These are phyloP conservation scores for Aspergillus tubingensis DNA, from an alignment of 2,329 filamentous ascomycete species.

Conservation along the genomic window DNA sequence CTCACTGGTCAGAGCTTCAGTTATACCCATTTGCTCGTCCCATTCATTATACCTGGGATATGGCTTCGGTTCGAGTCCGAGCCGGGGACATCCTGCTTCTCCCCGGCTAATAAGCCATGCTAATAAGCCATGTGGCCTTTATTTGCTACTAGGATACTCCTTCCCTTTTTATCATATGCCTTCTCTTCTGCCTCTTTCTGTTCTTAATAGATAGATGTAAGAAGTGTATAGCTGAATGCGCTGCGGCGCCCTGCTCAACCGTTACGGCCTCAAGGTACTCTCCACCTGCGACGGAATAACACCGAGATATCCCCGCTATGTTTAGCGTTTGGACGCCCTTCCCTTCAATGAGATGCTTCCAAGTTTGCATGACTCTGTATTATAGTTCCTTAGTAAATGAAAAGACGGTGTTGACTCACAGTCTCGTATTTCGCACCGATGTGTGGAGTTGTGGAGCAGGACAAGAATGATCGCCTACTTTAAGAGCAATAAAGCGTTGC, in stretches of 20 bases:
- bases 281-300: too few relatives aligned
- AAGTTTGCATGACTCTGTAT: not conserved
- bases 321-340: not conserved
- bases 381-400: not conserved
- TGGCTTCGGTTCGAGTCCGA: not conserved
- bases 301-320: not conserved
- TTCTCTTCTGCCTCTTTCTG: not conserved
- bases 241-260: too few relatives aligned
- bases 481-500: not conserved
- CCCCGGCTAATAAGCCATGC: not conserved
- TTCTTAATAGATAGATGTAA: too few relatives aligned
- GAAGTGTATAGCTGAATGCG: too few relatives aligned
- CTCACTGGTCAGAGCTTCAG: not conserved
- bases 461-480: slow-evolving; percentile 2
- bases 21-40: not conserved
- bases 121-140: not conserved
- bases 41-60: not conserved
- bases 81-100: not conserved
- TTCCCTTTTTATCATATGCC: not conserved
- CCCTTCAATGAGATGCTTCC: too few relatives aligned
- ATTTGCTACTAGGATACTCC: not conserved
- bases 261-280: too few relatives aligned
- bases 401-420: not conserved
- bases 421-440: not conserved
- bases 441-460: slow-evolving; percentile 1